Conservation (phyloP, 2,329 filamentous ascomycete genomes). For the Nectriaceae sp. region DNA sequence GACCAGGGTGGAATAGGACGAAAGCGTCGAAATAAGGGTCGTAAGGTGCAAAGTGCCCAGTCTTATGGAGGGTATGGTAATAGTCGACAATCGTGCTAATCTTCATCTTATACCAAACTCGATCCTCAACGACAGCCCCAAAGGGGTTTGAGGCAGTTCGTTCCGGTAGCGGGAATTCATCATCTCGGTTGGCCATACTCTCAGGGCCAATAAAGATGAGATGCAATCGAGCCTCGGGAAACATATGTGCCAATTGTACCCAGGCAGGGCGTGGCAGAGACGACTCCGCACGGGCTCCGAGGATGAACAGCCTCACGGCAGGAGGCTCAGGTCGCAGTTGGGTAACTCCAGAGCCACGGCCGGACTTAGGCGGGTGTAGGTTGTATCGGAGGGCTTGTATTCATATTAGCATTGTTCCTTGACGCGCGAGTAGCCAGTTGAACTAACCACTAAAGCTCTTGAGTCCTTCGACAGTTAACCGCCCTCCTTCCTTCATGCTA, state of each 20-base stretch:
- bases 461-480: constrained; percentile 83
- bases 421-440: constrained; percentile 2
- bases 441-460: constrained; percentile 90
- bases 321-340: constrained; percentile 83
- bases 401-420: constrained; percentile 5
- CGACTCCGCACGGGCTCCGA: constrained; percentile 95
- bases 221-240: constrained; percentile 89
- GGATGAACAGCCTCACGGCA: constrained; percentile 86
- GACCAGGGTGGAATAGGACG: constrained; percentile 92
- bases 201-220: constrained; percentile 95
- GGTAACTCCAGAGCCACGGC: constrained; percentile 72
- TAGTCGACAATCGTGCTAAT: constrained; percentile 98
- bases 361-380: constrained; percentile 81
- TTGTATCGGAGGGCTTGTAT: constrained; percentile 82
- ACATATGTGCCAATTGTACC: constrained; percentile 92
- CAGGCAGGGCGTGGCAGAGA: constrained; percentile 92
- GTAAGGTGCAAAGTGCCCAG: constrained; percentile 88
- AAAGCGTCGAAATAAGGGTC: constrained; percentile 99
- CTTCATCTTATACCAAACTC: constrained; percentile 86
- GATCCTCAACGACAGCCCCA: constrained; percentile 90
- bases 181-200: constrained; percentile 90
- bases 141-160: constrained; percentile 87
- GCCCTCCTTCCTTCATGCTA: constrained; percentile 70
- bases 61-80: constrained; percentile 93
- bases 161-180: constrained; percentile 87